These are phyloP conservation scores for Teratosphaeria nubilosa DNA, from an alignment of 2,329 filamentous ascomycete species.

Conservation along the genomic window DNA sequence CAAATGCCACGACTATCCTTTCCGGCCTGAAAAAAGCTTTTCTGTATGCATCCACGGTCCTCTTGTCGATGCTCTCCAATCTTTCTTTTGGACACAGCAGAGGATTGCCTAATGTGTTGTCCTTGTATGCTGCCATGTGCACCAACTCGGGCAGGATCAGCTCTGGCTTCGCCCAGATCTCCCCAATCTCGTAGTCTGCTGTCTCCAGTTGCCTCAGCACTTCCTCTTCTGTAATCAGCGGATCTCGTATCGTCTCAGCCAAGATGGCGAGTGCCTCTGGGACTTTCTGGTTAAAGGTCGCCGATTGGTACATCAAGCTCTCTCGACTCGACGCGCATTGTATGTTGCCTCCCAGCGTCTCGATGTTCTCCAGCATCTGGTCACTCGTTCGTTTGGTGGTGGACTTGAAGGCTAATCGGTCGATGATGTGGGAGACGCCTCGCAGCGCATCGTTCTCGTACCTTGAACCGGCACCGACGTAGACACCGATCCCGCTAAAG, in stretches of 20 bases:
- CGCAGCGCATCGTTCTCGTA: slow-evolving; percentile 80
- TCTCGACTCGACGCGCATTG: slow-evolving; percentile 94
- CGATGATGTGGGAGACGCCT: slow-evolving; percentile 92
- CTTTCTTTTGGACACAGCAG: slow-evolving; percentile 82
- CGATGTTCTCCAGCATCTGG: slow-evolving; percentile 77
- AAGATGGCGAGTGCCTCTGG: slow-evolving; percentile 71
- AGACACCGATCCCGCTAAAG: slow-evolving; percentile 90
- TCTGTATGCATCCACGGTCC: slow-evolving; percentile 67
- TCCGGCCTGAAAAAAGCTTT: slow-evolving; percentile 80
- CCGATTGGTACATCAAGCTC: slow-evolving; percentile 96
- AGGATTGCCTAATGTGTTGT: slow-evolving; percentile 92
- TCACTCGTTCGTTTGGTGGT: slow-evolving; percentile 65
- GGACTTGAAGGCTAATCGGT: slow-evolving; percentile 86
- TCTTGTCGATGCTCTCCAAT: slow-evolving; percentile 61
- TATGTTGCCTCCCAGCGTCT: slow-evolving; percentile 86
- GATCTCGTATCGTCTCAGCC: slow-evolving; percentile 86
- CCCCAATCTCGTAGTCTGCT: slow-evolving; percentile 87
- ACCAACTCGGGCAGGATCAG: slow-evolving; percentile 90
- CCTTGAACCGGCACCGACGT: slow-evolving; percentile 87
- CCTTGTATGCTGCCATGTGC: slow-evolving; percentile 89
- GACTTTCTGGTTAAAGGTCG: slow-evolving; percentile 91
- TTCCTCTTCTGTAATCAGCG: slow-evolving; percentile 75
- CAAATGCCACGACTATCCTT: slow-evolving; percentile 88
- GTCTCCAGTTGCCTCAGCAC: slow-evolving; percentile 80
- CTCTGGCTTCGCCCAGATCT: slow-evolving; percentile 97